Conservation (phyloP, 2,329 filamentous ascomycete genomes). For the Didymella glomerata region DNA sequence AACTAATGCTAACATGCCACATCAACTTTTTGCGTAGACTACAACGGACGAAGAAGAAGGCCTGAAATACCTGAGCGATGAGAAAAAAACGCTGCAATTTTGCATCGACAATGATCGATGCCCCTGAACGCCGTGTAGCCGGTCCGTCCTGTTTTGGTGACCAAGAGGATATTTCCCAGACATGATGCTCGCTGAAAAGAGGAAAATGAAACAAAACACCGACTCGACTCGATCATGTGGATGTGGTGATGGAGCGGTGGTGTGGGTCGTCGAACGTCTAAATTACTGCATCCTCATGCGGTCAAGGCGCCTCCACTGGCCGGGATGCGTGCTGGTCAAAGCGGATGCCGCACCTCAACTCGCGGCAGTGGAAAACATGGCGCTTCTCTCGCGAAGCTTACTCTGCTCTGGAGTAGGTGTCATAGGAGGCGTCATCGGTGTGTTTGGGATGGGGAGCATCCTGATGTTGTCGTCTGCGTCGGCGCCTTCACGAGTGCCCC, state of each 20-base stretch:
- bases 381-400: constrained; percentile 48
- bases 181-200: constrained; percentile 35
- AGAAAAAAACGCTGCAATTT: constrained; percentile 44
- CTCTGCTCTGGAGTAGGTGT: constrained; percentile 46
- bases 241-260: constrained; percentile 32
- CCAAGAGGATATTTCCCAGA: constrained; percentile 38
- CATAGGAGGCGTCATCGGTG: constrained; percentile 46
- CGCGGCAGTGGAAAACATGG: constrained; percentile 37
- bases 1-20: constrained; percentile 28
- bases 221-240: constrained; percentile 28
- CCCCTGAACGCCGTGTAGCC: constrained; percentile 46
- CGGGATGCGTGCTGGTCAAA: constrained; percentile 31
- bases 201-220: constrained; percentile 24
- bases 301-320: constrained; percentile 35
- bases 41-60: constrained; percentile 41
- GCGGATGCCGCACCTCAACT: constrained; percentile 39
- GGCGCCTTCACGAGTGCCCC: constrained; percentile 92
- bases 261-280: constrained; percentile 46
- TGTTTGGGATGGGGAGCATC: constrained; percentile 49
- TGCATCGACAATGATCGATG: constrained; percentile 30
- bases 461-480: constrained; percentile 70
- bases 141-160: constrained; percentile 44
- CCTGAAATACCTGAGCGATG: constrained; percentile 22
- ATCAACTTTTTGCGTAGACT: constrained; percentile 48
- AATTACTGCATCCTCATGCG: constrained; percentile 45